Base-by-base conservation (phyloP, 805 yeast genomes). In the Hanseniaspora osmophila region DNA sequence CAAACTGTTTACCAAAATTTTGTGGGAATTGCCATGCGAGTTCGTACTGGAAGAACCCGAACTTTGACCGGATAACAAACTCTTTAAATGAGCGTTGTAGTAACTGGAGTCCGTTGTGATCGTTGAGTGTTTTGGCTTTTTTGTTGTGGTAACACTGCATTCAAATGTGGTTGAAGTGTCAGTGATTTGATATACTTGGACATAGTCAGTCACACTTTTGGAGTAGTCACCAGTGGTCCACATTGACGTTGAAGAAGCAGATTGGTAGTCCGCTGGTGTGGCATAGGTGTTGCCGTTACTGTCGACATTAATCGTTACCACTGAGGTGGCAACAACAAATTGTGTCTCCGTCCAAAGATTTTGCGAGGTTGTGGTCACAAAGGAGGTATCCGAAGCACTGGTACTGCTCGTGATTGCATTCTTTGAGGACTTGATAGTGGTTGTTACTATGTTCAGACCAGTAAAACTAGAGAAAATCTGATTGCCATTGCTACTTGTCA, bases 71-170 rank as follows among this genome's bases (percentile, higher is more conserved):
- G 16, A 15, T 35, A n/a, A 11, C 18, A 35, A n/a, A 5, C 16
- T 35, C 15, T 35, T 35, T 18, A 35, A 35, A 35, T 13, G n/a
- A 10, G 38, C 11, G 5, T n/a, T 13, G 22, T 46, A 46, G 12
- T 33, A 44, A 7, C 30, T 17, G n/a, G 32, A 10, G 18, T 43
- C 40, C 1, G 46, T 43, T 3, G 48, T 46, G 9, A 46, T 46
- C 2, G 46, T 43, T 2, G 17, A 6, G 3, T 39, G 41, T 9
- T 32, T 10, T 22, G 48, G 48, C 12, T 43, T 38, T 12, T 33
- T 17, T 1, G 41, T 18, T 18, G 29, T 22, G 30, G 18, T 10
- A 3, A 19, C 10, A 19, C 30, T 19, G 19, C 29, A 18, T 19
- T 18, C 12, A 19, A 38, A 38, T 38, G 41, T 38, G 10, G 41